These are phyloP conservation scores for Fallopia convolvulus DNA, from an alignment of 148 eudicot genomes.

Conservation along the genomic window DNA sequence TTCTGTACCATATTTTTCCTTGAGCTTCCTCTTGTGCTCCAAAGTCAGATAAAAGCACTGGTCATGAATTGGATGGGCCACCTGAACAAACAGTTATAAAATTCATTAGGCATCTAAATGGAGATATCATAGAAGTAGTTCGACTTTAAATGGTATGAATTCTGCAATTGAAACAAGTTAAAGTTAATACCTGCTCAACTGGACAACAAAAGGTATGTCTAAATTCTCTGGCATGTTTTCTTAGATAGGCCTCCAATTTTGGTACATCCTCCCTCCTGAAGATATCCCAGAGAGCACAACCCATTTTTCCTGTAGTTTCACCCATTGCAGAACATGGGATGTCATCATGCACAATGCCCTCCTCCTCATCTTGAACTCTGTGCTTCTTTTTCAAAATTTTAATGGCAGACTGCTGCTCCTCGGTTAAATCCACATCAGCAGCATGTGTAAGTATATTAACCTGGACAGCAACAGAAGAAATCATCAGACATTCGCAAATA, in stretches of 20 bases:
- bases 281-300: conserved; percentile 91
- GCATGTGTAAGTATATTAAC: conserved; percentile 82
- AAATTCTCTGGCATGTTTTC: conserved; percentile 27
- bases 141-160: background rate
- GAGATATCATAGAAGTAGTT: background rate
- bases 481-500: background rate
- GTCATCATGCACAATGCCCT: conserved; percentile 18
- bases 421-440: conserved; percentile 39
- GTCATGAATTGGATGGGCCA: conserved; percentile 86
- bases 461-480: conserved; percentile 27
- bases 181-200: conserved; percentile 52
- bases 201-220: conserved; percentile 44
- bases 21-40: conserved; percentile 68
- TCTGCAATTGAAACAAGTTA: background rate
- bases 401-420: conserved; percentile 45
- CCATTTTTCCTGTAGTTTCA: conserved; percentile 17
- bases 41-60: conserved; percentile 70
- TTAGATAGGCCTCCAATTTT: conserved; percentile 26
- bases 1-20: conserved; percentile 58
- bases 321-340: conserved; percentile 8
- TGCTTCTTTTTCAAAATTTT: conserved; percentile 49
- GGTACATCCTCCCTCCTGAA: conserved; percentile 85
- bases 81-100: conserved; percentile 32
- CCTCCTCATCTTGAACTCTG: conserved; percentile 65
- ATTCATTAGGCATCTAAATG: background rate